Conservation (phyloP, 2,329 filamentous ascomycete genomes). For the Paecilomyces variotii region DNA sequence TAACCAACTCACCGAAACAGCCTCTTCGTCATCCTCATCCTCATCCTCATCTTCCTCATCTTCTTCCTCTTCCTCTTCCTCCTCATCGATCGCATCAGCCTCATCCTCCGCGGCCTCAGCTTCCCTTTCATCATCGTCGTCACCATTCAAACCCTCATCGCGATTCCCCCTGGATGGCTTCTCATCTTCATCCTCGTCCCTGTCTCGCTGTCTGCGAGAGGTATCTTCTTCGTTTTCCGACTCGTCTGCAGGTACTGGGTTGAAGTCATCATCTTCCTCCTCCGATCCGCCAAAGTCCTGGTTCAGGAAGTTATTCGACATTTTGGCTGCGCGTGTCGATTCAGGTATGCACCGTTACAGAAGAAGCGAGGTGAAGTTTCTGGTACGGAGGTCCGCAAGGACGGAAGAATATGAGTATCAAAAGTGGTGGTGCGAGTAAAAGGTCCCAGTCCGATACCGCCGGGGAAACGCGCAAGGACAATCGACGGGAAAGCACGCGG, state of each 20-base stretch:
- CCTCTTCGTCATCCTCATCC: conserved; percentile 45
- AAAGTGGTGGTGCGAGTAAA: not conserved
- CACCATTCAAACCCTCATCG: conserved; percentile 22
- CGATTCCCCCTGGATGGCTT: conserved; percentile 26
- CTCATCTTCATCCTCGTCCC: conserved; percentile 35
- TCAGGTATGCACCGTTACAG: not conserved
- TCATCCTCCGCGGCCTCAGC: conserved; percentile 44
- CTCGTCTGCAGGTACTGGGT: conserved; percentile 64
- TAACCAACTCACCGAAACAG: conserved; percentile 39
- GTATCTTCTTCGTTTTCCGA: conserved; percentile 57
- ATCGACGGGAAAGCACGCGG: not conserved
- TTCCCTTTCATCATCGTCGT: conserved; percentile 52
- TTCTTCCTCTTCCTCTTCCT: conserved; percentile 44
- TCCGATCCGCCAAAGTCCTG: conserved; percentile 45
- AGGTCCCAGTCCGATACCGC: not conserved
- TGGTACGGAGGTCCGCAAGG: not conserved
- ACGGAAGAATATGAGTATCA: not conserved
- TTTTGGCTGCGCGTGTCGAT: conserved; percentile 8
- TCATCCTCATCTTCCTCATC: conserved; percentile 47
- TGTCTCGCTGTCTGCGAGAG: conserved; percentile 31
- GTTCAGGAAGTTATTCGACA: conserved; percentile 40
- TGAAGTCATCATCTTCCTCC: conserved; percentile 82
- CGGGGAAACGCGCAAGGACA: not conserved
- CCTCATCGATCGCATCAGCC: conserved; percentile 34
- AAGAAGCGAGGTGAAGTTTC: not conserved